Evolutionary conservation across 1,284 basidiomycete genomes (phyloP), one percentile per base, ranked within the genome.

Genomic region (Boletus semigastroideus): DNA sequence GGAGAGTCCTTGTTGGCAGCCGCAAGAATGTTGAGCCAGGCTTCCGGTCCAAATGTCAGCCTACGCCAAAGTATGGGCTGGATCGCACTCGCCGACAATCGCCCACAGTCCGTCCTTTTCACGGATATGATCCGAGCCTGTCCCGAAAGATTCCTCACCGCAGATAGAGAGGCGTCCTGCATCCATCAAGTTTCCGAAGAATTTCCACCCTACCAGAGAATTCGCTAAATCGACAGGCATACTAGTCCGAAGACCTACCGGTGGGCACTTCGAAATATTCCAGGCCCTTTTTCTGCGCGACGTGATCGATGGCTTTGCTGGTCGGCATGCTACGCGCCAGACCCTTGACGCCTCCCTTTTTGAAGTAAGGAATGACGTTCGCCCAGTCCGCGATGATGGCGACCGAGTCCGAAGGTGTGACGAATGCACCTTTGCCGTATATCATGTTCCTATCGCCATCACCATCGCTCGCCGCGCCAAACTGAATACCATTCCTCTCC

Each of bases 381-480:
- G 94, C 91, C 93, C 94, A 98, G 73, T 99, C 90, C 42, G 96
- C 96, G 65, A 99, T 99, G 77, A 99, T 95, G 42, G 97, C 97
- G 47, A 99, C 95, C 31, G 92, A 95, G 74, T 99, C 96, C 25
- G 87, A 92, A 16, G 96, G 96, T 33, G 95, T 99, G 58, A 99
- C 97, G 72, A 99, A 99, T 30, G 96, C 97, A 60, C 90, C 87
- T 72, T 92, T 90, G 65, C 96, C 97, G 74, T 99, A 98, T 70
- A 99, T 99, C 96, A 99, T 99, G 81, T 99, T 99, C 56, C 96
- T 79, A 74, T 99, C 96, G 40, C 96, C 96, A 66, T 99, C 96
- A 45, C 96, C 96, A 69, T 99, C 96, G 56, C 89, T 93, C 5
- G 96, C 96, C 33, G 97, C 97, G 55, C 96, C 96, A 65, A 99